Evolutionary conservation across 1,284 basidiomycete genomes (phyloP), one percentile per base, ranked within the genome.

Genomic region (Ceratorhiza oryzae-sativae): DNA sequence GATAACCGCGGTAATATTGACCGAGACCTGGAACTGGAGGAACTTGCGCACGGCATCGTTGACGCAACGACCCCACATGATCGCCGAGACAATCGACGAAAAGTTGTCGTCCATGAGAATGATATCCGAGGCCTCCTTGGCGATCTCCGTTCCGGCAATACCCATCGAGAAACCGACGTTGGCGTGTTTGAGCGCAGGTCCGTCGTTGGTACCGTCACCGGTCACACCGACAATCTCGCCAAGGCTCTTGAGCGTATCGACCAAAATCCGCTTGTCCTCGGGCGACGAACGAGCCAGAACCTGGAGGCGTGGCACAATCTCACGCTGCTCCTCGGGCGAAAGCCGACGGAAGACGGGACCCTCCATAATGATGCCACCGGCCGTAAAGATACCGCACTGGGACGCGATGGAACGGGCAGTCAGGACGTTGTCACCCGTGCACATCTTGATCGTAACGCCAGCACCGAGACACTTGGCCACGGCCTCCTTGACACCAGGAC

Each of bases 51-150:
- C 97, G 0, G 95, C 89, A 79, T 99, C 97, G 81, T 98, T 98
- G 75, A 99, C 96, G 79, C 95, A 97, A 72, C 97, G 93, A 55
- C 97, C 97, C 97, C 97, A 99, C 86, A 97, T 96, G 78, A 99
- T 96, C 71, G 96, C 97, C 77, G 94, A 91, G 76, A 98, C 94
- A 79, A 99, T 97, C 18, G 93, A 95, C 9, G 93, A 85, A 80
- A 99, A 98, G 80, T 98, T 97, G 83, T 98, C 97, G 79, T 95
- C 92, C 95, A 98, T 97, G 59, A 99, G 88, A 77, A 99, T 97
- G 78, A 99, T 98, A 79, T 99, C 97, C 9, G 95, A 98, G 1
- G 97, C 97, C 81, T 98, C 96, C 82, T 99, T 98, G 65, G 97
- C 97, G 25, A 99, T 95, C 80, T 99, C 97, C 1, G 97, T 99